phyloP scores from a whole-genome alignment of 1,284 basidiomycete species.

The Trichosporon coremiiforme region DNA sequence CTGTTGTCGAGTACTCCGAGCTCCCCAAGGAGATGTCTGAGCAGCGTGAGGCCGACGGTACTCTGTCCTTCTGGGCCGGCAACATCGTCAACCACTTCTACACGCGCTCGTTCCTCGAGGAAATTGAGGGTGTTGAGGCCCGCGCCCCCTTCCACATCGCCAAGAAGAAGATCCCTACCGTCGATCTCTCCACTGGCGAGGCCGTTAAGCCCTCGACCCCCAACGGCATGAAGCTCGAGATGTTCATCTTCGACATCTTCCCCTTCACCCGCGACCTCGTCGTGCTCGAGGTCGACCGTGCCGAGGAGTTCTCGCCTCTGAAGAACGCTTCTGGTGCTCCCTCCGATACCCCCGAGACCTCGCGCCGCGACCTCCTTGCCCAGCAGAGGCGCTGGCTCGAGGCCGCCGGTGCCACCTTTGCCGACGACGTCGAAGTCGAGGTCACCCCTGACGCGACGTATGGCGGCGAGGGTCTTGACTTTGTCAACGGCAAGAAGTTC shows the following conservation, averaged over 20 bases:
- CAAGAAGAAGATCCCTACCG: conserved; percentile 90
- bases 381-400: conserved; percentile 86
- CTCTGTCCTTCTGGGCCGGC: conserved; percentile 86
- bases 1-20: conserved; percentile 97
- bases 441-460: conserved; percentile 86
- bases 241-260: conserved; percentile 99
- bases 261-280: conserved; percentile 82
- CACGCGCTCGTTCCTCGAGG: conserved; percentile 80
- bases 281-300: conserved; percentile 84
- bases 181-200: conserved; percentile 68
- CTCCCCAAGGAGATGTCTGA: conserved; percentile 85
- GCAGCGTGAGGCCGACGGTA: conserved; percentile 68
- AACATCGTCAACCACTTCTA: conserved; percentile 99
- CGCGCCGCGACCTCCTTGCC: conserved; percentile 80
- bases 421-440: conserved; percentile 71
- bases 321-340: conserved; percentile 96
- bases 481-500: conserved; percentile 75
- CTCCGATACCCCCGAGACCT: conserved; percentile 89
- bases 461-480: conserved; percentile 85
- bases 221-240: conserved; percentile 99
- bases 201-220: conserved; percentile 77
- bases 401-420: conserved; percentile 72
- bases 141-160: conserved; percentile 97
- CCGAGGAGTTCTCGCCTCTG: conserved; percentile 92
- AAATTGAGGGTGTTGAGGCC: conserved; percentile 79